Conservation (phyloP, 495 filamentous ascomycete species). For the Aspergillus conjunctus region DNA sequence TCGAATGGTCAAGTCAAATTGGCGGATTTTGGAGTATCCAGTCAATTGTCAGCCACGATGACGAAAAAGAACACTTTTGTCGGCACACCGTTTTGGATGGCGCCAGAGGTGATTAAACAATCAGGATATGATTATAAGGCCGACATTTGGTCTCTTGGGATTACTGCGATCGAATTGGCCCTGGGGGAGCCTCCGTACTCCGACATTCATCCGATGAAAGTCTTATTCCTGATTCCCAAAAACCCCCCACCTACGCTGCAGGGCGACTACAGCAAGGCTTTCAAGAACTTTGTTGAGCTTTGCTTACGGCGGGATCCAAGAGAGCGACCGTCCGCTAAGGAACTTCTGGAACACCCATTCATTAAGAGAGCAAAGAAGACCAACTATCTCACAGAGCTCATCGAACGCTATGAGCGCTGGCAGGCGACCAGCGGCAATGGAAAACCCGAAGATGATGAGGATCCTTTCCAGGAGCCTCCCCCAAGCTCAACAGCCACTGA, state of each 20-base stretch:
- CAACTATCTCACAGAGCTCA: slow-evolving; percentile 86
- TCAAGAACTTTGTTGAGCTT: slow-evolving; percentile 92
- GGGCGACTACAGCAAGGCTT: slow-evolving; percentile 83
- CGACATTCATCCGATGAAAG: slow-evolving; percentile 99
- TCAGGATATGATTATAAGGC: slow-evolving; percentile 98
- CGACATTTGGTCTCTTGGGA: slow-evolving; percentile 98
- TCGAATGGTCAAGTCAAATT: slow-evolving; percentile 94
- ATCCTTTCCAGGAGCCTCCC: slow-evolving; percentile 46
- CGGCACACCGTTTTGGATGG: slow-evolving; percentile 99
- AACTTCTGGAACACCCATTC: slow-evolving; percentile 87
- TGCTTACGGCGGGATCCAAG: slow-evolving; percentile 86
- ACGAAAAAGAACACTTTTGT: slow-evolving; percentile 99
- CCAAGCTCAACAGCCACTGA: slow-evolving; percentile 25
- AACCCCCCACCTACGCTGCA: slow-evolving; percentile 82
- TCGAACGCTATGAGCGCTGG: slow-evolving; percentile 88
- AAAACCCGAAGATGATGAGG: slow-evolving; percentile 64
- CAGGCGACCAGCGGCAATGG: slow-evolving; percentile 62
- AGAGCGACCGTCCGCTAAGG: slow-evolving; percentile 83
- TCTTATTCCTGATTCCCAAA: slow-evolving; percentile 94
- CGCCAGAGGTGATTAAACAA: slow-evolving; percentile 97
- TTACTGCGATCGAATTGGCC: slow-evolving; percentile 92
- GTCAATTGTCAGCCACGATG: slow-evolving; percentile 98
- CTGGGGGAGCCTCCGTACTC: slow-evolving; percentile 93
- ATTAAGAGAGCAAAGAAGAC: slow-evolving; percentile 88
- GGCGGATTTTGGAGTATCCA: slow-evolving; percentile 96